phyloP scores from a whole-genome alignment of 139 green algal species.

The Pleodorina starrii region DNA sequence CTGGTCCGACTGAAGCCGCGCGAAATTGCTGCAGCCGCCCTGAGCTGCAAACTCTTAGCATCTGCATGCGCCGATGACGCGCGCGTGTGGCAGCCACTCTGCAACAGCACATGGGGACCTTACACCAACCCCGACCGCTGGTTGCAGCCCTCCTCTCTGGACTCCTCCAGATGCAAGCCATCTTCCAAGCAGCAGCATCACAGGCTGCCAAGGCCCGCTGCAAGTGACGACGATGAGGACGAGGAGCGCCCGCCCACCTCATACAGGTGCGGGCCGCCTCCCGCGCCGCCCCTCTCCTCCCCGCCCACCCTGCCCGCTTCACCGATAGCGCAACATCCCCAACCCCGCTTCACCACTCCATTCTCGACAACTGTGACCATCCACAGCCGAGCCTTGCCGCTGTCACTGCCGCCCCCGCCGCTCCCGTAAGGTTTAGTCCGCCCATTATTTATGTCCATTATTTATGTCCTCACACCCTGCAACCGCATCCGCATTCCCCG shows the following conservation, averaged over 20 bases:
- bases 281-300: too few relatives aligned
- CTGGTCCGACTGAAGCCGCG: not conserved
- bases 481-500: not conserved
- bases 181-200: too few relatives aligned
- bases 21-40: not conserved
- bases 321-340: too few relatives aligned
- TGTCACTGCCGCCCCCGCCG: too few relatives aligned
- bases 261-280: not conserved
- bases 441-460: too few relatives aligned
- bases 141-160: not conserved
- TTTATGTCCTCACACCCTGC: too few relatives aligned
- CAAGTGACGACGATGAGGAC: not conserved
- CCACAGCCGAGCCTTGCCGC: too few relatives aligned
- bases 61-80: not conserved
- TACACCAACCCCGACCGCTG: constrained; percentile 13
- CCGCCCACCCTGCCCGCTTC: too few relatives aligned
- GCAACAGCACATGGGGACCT: not conserved
- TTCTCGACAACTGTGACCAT: not conserved
- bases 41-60: constrained; percentile 20
- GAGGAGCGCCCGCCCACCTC: not conserved
- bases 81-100: constrained; percentile 17
- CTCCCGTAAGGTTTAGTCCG: too few relatives aligned
- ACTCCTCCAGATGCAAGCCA: not conserved
- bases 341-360: not conserved
- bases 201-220: not conserved